Base-by-base conservation (phyloP, 23 red algal species). In the Gracilaria caudata region DNA sequence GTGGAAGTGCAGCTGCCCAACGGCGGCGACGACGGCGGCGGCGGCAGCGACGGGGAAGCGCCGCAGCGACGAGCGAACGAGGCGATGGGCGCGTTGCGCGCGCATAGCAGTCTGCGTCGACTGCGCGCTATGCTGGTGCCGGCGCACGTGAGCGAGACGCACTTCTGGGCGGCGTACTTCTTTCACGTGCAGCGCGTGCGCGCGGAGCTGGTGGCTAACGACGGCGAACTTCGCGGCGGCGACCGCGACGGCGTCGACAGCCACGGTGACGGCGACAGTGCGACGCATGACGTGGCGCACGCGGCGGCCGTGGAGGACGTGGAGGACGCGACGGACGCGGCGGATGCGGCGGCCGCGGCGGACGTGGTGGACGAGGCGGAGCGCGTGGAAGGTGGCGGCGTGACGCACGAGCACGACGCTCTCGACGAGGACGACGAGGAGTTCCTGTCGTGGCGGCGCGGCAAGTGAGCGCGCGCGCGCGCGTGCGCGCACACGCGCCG, bases 141-240 rank as follows among this genome's bases (percentile, higher is more conserved):
- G 35, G 78, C 51, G 47, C 68, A 45, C 46, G 75, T 94, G 51
- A 80, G 43, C 7, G 92, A 94, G 45, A 36, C 64, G 11, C 78
- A 46, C 61, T 94, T 94, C 66, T 94, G 92, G 92, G 13, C 36
- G 0, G 72, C 61, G 73, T 94, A 94, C 65, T 94, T 94, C 88
- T 86, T 51, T 34, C 92, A 88, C 2, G 83, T 94, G 12, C 41
- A 79, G 29, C 58, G 78, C 41, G 43, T 88, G 35, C 60, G 87
- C 65, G 53, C 74, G 11, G 51, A 65, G 26, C 68, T 94, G 72
- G 43, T 86, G 14, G 77, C 55, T 9, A 79, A 86, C 49, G 78
- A 43, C 40, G 84, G 86, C 6, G 58, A 37, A 33, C 70, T 77
- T 23, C 64, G 32, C 17, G 74, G 56, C 29, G 59, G 64, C 23